Evolutionary conservation across 306 rosid genomes (phyloP).

Genomic region (Malus fusca): DNA sequence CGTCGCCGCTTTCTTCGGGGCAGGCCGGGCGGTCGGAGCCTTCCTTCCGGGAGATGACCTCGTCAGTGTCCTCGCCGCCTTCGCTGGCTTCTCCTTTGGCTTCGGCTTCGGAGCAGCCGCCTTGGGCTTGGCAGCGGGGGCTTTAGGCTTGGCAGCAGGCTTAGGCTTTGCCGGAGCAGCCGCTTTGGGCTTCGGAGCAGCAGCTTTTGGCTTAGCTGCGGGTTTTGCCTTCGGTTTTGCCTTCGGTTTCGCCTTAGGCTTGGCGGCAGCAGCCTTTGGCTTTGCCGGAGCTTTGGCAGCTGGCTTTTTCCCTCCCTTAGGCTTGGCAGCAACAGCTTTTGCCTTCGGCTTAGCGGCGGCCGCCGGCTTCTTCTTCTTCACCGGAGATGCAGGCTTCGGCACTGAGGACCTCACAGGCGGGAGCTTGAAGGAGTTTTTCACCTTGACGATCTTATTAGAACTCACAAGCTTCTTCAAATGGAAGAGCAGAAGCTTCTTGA

Average conservation of each 20-base stretch:
- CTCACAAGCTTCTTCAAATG: slow-evolving; percentile 70
- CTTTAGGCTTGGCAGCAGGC: slow-evolving; percentile 19
- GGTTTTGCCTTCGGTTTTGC: slow-evolving; percentile 7
- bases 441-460: slow-evolving; percentile 57
- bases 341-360: neutral
- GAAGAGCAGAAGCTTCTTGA: slow-evolving; percentile 57
- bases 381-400: slow-evolving; percentile 6
- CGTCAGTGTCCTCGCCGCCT: slow-evolving; percentile 58
- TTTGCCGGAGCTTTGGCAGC: neutral
- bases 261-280: slow-evolving; percentile 4
- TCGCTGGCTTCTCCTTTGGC: slow-evolving; percentile 39
- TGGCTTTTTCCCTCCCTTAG: slow-evolving; percentile 25
- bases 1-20: slow-evolving; percentile 35
- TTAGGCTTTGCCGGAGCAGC: slow-evolving; percentile 19
- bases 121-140: slow-evolving; percentile 29
- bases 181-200: slow-evolving; percentile 24
- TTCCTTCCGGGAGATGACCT: slow-evolving; percentile 63
- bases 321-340: slow-evolving; percentile 13
- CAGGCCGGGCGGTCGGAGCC: slow-evolving; percentile 35
- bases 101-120: slow-evolving; percentile 42
- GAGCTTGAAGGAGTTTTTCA: slow-evolving; percentile 70
- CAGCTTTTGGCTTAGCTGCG: slow-evolving; percentile 22
- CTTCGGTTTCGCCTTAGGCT: slow-evolving; percentile 20
- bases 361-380: slow-evolving; percentile 3
- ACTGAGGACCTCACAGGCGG: slow-evolving; percentile 9